Conservation (phyloP, 2,329 filamentous ascomycete species). For the Sarocladiaceae sp. region DNA sequence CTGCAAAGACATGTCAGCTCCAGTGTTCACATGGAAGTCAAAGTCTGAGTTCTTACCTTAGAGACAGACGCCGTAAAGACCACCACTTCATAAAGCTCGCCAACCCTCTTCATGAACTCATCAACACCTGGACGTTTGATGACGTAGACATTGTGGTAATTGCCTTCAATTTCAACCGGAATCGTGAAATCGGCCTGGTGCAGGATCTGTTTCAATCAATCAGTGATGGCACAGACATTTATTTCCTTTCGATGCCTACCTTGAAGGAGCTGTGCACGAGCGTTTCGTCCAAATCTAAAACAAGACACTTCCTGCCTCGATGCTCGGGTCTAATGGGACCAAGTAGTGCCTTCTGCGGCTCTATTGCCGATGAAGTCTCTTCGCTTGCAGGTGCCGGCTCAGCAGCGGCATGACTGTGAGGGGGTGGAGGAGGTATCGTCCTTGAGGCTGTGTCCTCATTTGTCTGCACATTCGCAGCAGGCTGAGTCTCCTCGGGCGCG, state of each 20-base stretch:
- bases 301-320: constrained; percentile 86
- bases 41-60: constrained; percentile 57
- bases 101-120: constrained; percentile 97
- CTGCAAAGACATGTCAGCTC: constrained; percentile 36
- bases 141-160: constrained; percentile 98
- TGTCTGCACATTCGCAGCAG: constrained; percentile 34
- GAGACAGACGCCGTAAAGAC: constrained; percentile 98
- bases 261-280: constrained; percentile 99
- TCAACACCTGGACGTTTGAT: constrained; percentile 99
- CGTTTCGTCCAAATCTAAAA: constrained; percentile 94
- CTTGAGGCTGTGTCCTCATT: constrained; percentile 29
- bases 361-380: constrained; percentile 36
- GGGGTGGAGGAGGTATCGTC: constrained; percentile 41
- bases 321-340: constrained; percentile 78
- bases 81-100: constrained; percentile 96
- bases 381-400: constrained; percentile 35
- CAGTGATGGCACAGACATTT: constrained; percentile 12
- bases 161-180: constrained; percentile 96
- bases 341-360: constrained; percentile 63
- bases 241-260: constrained; percentile 43
- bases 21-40: background rate
- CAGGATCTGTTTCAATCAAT: constrained; percentile 61
- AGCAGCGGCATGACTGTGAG: constrained; percentile 39
- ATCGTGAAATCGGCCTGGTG: constrained; percentile 99
- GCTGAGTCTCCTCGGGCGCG: constrained; percentile 46